These are phyloP conservation scores for Solanum chiquidenum DNA, from an alignment of 257 asterid genomes.

Conservation along the genomic window DNA sequence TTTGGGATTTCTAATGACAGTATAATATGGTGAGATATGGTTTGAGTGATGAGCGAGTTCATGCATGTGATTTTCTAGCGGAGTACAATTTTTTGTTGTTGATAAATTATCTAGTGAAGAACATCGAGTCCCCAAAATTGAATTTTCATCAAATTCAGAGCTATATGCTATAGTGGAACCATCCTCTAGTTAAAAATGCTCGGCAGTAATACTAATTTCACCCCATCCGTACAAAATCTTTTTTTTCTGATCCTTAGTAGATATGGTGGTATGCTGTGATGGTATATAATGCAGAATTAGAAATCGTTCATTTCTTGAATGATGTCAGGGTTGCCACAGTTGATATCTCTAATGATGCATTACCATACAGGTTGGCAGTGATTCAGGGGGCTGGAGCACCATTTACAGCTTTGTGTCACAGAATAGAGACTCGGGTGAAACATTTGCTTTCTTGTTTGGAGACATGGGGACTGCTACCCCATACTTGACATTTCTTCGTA, in stretches of 20 bases:
- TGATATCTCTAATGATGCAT: not conserved
- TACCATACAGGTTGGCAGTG: conserved; percentile 69
- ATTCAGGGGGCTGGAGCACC: conserved; percentile 73
- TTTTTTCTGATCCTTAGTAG: not conserved
- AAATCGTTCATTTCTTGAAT: not conserved
- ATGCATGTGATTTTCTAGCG: not conserved
- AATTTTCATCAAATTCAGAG: not conserved
- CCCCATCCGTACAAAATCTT: not conserved
- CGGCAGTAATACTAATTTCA: not conserved
- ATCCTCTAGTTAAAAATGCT: not conserved
- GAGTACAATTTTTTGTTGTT: not conserved
- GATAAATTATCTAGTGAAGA: not conserved
- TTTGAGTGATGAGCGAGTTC: not conserved
- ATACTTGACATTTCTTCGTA: conserved; percentile 57
- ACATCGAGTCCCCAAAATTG: not conserved
- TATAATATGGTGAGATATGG: not conserved
- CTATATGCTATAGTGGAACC: not conserved
- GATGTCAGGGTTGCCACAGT: not conserved
- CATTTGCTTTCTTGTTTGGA: conserved; percentile 75
- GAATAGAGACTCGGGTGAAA: conserved; percentile 39
- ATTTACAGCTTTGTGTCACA: conserved; percentile 57
- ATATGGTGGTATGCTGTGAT: not conserved
- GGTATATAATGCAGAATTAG: not conserved
- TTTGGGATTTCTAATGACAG: not conserved
- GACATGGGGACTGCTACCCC: conserved; percentile 98